A percentile compares a stretch with the other conserved stretches of the same genome.
These are phyloP conservation scores for Botrytis fragariae DNA, from an alignment of 2,329 filamentous ascomycete species.

Conservation along the genomic window DNA sequence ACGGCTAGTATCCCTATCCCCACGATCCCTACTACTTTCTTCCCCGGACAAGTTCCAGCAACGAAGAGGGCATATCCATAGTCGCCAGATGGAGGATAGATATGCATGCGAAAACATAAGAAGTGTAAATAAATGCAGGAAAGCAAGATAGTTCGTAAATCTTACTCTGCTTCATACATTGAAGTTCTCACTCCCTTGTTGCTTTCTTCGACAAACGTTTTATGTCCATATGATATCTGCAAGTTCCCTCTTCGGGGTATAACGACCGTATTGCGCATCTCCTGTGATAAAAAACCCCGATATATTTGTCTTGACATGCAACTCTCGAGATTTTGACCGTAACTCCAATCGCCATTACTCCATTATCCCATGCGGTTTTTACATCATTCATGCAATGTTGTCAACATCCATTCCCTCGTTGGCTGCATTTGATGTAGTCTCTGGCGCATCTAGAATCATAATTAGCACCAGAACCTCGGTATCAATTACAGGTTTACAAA, in stretches of 20 bases:
- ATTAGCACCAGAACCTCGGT: background rate
- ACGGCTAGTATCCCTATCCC: conserved; percentile 21
- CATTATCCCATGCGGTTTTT: background rate
- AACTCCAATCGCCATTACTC: conserved; percentile 19
- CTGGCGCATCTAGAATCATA: conserved; percentile 15
- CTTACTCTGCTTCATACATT: background rate
- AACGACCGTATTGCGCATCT: background rate
- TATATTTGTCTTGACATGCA: background rate
- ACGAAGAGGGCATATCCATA: conserved; percentile 21
- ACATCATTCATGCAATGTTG: conserved; percentile 6
- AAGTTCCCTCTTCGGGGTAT: background rate
- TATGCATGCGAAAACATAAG: background rate
- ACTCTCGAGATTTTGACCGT: background rate
- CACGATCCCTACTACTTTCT: conserved; percentile 25
- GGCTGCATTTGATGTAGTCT: background rate
- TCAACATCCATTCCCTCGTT: conserved; percentile 19
- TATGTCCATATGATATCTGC: background rate
- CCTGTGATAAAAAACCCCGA: background rate
- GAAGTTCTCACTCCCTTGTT: background rate
- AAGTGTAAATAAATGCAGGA: background rate
- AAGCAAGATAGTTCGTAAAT: background rate
- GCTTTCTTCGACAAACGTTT: no score
- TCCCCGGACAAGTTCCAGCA: conserved; percentile 21
- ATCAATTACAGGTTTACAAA: background rate
- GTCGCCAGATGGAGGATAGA: background rate